phyloP scores from a whole-genome alignment of 805 yeast species.

The Isabelozyma gotoi region DNA sequence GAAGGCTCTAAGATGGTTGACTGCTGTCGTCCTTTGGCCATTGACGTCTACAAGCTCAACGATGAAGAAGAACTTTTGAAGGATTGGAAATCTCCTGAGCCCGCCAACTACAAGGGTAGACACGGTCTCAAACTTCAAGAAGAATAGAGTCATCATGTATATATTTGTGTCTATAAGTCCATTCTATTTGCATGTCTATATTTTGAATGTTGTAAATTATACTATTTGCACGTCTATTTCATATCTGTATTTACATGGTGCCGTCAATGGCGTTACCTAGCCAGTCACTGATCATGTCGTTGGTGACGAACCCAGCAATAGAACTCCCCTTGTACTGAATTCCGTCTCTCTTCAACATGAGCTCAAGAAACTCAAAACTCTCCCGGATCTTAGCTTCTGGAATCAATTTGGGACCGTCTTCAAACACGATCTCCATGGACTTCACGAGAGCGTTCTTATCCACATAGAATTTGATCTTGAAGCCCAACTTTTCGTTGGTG shows the following conservation, averaged over 20 bases:
- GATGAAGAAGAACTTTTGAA: constrained; percentile 42
- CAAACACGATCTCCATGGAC: constrained; percentile 15
- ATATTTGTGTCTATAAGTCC: background rate
- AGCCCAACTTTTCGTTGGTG: constrained; percentile 30
- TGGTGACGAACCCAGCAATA: constrained; percentile 43
- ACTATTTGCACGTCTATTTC: background rate
- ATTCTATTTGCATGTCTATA: background rate
- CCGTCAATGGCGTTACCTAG: constrained; percentile 48
- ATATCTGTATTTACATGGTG: constrained; percentile 27
- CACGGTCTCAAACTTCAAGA: constrained; percentile 44
- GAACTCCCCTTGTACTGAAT: constrained; percentile 42
- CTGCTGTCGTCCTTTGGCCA: constrained; percentile 62
- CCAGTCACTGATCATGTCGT: constrained; percentile 47
- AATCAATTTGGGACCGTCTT: background rate
- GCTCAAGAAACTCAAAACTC: constrained; percentile 34
- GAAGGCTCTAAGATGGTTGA: constrained; percentile 53
- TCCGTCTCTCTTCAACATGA: constrained; percentile 23
- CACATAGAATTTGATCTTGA: constrained; percentile 42
- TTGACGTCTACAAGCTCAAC: constrained; percentile 57
- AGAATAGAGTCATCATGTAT: background rate
- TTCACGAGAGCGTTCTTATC: constrained; percentile 40
- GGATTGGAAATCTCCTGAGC: constrained; percentile 53
- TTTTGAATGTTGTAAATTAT: background rate
- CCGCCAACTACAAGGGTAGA: constrained; percentile 52
- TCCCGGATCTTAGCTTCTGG: constrained; percentile 12